These are phyloP conservation scores for Pythium rhizo-oryzae DNA, from an alignment of 352 stramenopile species.

Conservation along the genomic window DNA sequence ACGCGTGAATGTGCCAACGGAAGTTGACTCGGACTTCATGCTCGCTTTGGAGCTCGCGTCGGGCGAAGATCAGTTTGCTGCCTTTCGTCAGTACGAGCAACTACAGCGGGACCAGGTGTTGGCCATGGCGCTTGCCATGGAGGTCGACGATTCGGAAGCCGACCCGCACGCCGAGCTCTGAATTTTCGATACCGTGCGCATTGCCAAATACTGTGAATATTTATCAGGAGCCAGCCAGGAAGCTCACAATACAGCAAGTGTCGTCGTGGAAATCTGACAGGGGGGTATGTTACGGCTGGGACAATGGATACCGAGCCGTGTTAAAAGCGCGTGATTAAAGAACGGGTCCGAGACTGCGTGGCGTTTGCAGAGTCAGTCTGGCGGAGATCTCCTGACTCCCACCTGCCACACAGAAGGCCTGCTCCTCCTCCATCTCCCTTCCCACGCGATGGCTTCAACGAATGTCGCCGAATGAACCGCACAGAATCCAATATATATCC, in stretches of 20 bases:
- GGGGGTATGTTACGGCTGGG: no score
- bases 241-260: no score
- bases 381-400: no score
- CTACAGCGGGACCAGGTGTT: conserved; percentile 53
- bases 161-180: conserved; percentile 52
- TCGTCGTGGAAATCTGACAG: no score
- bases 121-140: conserved; percentile 54
- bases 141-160: conserved; percentile 47
- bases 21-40: conserved; percentile 64
- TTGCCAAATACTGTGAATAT: conserved; percentile 8
- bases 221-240: conserved; percentile 29
- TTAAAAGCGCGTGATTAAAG: no score
- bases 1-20: conserved; percentile 41
- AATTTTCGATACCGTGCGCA: conserved; percentile 7
- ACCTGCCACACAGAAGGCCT: no score
- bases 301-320: no score
- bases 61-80: conserved; percentile 65
- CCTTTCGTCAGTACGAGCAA: conserved; percentile 66
- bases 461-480: conserved; percentile 2
- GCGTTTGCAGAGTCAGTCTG: no score
- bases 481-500: background rate
- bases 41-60: conserved; percentile 65
- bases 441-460: conserved; percentile 6
- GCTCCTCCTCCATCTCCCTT: no score
- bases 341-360: no score